A percentile compares a stretch with the other conserved stretches of the same genome.
Conservation (phyloP, 129 eudicot genomes). For the Centrapalus pauciflorus region DNA sequence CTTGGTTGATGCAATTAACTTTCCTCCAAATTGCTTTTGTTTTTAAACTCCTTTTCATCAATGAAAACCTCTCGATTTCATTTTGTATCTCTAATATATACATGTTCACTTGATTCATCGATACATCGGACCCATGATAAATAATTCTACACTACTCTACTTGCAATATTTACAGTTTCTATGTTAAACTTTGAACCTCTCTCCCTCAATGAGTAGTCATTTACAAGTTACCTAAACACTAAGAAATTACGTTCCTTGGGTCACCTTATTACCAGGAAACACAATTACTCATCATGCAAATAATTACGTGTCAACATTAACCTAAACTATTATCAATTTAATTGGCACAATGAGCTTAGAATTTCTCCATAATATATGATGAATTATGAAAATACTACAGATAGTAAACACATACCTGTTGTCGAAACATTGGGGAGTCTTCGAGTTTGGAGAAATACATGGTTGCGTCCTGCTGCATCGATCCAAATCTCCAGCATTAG, state of each 20-base stretch:
- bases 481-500: constrained; percentile 21
- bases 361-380: background rate
- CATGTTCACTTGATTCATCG: background rate
- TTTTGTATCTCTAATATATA: background rate
- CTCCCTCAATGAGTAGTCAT: background rate
- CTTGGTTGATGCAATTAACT: background rate
- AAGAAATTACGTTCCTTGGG: background rate
- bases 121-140: background rate
- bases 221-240: background rate
- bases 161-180: background rate
- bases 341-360: background rate
- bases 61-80: background rate
- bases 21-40: background rate
- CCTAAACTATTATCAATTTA: too few species aligned
- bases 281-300: too few species aligned
- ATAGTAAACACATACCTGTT: constrained; percentile 45
- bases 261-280: background rate
- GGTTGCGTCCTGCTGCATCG: constrained; percentile 41
- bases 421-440: constrained; percentile 93
- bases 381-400: background rate
- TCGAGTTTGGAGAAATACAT: constrained; percentile 79
- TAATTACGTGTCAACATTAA: too few species aligned
- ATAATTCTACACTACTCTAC: background rate
- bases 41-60: background rate
- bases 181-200: too few species aligned